Conservation (phyloP, 148 eudicot species). For the Heliosperma pusillum region DNA sequence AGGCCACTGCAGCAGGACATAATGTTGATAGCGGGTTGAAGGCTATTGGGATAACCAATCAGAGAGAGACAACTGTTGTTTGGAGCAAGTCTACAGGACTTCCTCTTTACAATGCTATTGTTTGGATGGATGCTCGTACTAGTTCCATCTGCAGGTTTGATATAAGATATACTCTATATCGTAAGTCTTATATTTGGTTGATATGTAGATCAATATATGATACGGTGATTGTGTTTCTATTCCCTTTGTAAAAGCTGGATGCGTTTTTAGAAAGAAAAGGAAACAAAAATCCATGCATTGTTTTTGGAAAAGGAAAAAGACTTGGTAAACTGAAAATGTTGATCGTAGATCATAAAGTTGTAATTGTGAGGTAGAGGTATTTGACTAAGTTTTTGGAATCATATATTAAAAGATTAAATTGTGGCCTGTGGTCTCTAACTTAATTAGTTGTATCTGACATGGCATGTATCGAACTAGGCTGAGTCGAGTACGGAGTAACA, state of each 20-base stretch:
- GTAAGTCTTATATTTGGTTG: neutral
- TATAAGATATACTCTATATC: neutral
- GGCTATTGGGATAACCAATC: conserved; percentile 94
- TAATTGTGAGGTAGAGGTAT: neutral
- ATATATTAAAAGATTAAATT: neutral
- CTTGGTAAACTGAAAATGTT: neutral
- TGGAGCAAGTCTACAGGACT: conserved; percentile 93
- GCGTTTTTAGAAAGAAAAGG: too few species aligned
- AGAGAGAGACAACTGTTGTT: conserved; percentile 85
- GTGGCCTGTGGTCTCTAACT: neutral
- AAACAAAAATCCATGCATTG: neutral
- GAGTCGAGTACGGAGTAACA: too few species aligned
- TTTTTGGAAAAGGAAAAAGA: neutral
- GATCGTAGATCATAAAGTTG: neutral
- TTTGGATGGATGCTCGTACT: conserved; percentile 99
- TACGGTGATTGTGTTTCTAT: neutral
- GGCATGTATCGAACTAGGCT: too few species aligned
- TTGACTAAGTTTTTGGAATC: neutral
- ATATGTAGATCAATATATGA: neutral
- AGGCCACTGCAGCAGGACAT: conserved; percentile 82
- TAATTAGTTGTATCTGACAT: too few species aligned
- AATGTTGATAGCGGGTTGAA: conserved; percentile 86
- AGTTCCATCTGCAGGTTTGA: conserved; percentile 88
- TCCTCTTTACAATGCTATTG: conserved; percentile 88
- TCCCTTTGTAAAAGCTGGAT: too few species aligned